phyloP scores from a whole-genome alignment of 305 asterid species.

The Fraxinus latifolia region DNA sequence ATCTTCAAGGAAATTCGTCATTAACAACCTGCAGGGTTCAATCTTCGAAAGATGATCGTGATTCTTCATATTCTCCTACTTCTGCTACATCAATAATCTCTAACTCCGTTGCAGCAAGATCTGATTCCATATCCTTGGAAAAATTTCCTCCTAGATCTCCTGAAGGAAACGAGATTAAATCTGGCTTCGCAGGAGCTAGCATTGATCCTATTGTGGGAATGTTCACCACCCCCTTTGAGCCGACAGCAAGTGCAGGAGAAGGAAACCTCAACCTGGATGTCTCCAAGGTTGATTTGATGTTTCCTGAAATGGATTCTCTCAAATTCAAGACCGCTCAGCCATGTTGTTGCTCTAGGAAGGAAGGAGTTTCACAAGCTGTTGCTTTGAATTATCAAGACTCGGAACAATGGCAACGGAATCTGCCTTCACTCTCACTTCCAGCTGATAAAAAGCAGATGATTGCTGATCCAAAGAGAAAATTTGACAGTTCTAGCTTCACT shows the following conservation, averaged over 20 bases:
- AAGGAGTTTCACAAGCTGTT: slow-evolving; percentile 35
- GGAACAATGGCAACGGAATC: slow-evolving; percentile 33
- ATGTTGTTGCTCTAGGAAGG: slow-evolving; percentile 72
- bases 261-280: slow-evolving; percentile 33
- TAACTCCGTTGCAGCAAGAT: slow-evolving; percentile 47
- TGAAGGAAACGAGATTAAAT: slow-evolving; percentile 20
- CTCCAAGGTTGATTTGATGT: slow-evolving; percentile 23
- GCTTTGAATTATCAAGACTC: slow-evolving; percentile 47
- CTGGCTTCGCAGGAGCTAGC: slow-evolving; percentile 26
- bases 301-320: slow-evolving; percentile 26
- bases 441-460: slow-evolving; percentile 32
- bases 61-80: slow-evolving; percentile 66
- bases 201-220: slow-evolving; percentile 27
- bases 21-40: slow-evolving; percentile 64
- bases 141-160: slow-evolving; percentile 29
- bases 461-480: slow-evolving; percentile 23
- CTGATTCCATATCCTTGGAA: slow-evolving; percentile 40
- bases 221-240: slow-evolving; percentile 23
- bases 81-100: slow-evolving; percentile 62
- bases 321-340: slow-evolving; percentile 41
- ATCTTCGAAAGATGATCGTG: slow-evolving; percentile 69
- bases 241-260: slow-evolving; percentile 21
- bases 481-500: slow-evolving; percentile 20
- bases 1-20: slow-evolving; percentile 71
- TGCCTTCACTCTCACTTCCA: slow-evolving; percentile 32